Evolutionary conservation across 1,139 yeast genomes (phyloP).

Genomic region (Taphrina sp.): DNA sequence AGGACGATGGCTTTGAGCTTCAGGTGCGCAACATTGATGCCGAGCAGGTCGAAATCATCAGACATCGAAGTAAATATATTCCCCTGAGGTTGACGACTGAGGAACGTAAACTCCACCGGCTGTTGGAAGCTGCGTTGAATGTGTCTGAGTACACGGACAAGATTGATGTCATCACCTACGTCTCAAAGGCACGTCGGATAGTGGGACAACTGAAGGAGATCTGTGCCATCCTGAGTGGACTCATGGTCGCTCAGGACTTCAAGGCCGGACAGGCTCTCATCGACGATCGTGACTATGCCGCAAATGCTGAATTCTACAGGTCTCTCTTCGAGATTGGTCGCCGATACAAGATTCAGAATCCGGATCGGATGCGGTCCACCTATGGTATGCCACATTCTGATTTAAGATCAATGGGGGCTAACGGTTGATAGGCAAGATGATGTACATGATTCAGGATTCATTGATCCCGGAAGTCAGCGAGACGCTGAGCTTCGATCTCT

Average conservation of each 20-base stretch:
- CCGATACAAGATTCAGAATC: slow-evolving; percentile 74
- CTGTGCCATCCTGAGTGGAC: slow-evolving; percentile 70
- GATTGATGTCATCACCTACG: slow-evolving; percentile 63
- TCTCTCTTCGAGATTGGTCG: slow-evolving; percentile 69
- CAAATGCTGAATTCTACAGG: slow-evolving; percentile 68
- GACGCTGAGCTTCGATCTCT: slow-evolving; percentile 68
- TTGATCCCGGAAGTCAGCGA: slow-evolving; percentile 63
- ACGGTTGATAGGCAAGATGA: too few relatives aligned
- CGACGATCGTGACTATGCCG: slow-evolving; percentile 61
- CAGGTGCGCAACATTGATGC: slow-evolving; percentile 40
- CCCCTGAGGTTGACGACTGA: slow-evolving; percentile 65
- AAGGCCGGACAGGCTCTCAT: slow-evolving; percentile 62
- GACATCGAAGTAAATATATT: slow-evolving; percentile 54
- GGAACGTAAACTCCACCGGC: slow-evolving; percentile 62
- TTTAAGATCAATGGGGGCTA: too few relatives aligned
- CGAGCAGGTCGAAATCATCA: slow-evolving; percentile 39
- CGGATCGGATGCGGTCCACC: slow-evolving; percentile 69
- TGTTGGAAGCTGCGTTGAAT: slow-evolving; percentile 49
- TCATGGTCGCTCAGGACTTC: slow-evolving; percentile 69
- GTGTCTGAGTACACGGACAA: slow-evolving; percentile 75
- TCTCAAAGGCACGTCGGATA: slow-evolving; percentile 64
- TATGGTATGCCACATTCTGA: too few relatives aligned
- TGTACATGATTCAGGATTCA: slow-evolving; percentile 80
- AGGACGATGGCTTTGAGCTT: slow-evolving; percentile 35
- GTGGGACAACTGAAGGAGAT: slow-evolving; percentile 67